Base-by-base conservation (phyloP, 139 green algal genomes). In the Micractinium conductrix region DNA sequence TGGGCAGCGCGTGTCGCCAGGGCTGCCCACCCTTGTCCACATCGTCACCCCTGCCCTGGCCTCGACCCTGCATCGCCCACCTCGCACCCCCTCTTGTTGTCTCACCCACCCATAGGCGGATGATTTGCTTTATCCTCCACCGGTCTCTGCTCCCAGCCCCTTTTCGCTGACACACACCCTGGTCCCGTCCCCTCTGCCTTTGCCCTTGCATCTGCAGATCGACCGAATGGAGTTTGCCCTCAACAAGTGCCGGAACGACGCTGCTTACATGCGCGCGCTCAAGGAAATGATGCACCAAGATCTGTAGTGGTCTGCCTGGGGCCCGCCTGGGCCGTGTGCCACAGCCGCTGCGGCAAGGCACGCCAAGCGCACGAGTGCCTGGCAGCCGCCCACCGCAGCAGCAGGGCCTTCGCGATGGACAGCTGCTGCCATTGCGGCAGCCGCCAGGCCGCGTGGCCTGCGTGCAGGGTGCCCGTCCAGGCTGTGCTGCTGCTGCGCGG, bases 211-310 rank as follows among this genome's bases (percentile, higher is more conserved):
- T 14, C n/a, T 33, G 45, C 74, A 87, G 74, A 43, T 88, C 17
- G 79, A 81, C 28, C 78, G 87, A 14, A 81, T 91, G 62, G 85
- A 89, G 28, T 91, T 91, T 87, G 87, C 87, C 19, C 79, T 91
- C 70, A 84, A 90, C 63, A 91, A 91, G 74, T 60, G 69, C 48
- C 45, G 69, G 1, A 60, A 45, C 48, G 87, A 91, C 12, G 79
- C 87, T 0, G 87, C 87, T 17, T 79, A 84, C 69, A 72, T 91
- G 60, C 50, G 48, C 2, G 78, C 79, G 2, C 44, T 90, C 30
- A 84, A 91, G 63, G 28, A 78, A 60, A 76, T 91, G 85, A 50
- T 89, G 37, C 60, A 91, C 30, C 62, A n/a, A 6, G 62, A 83
- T 14, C 33, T 75, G 62, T 83, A 30, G 30, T 7, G 9, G 70